These are phyloP conservation scores for Lagerstroemia speciosa DNA, from an alignment of 345 rosid genomes.

Conservation along the genomic window DNA sequence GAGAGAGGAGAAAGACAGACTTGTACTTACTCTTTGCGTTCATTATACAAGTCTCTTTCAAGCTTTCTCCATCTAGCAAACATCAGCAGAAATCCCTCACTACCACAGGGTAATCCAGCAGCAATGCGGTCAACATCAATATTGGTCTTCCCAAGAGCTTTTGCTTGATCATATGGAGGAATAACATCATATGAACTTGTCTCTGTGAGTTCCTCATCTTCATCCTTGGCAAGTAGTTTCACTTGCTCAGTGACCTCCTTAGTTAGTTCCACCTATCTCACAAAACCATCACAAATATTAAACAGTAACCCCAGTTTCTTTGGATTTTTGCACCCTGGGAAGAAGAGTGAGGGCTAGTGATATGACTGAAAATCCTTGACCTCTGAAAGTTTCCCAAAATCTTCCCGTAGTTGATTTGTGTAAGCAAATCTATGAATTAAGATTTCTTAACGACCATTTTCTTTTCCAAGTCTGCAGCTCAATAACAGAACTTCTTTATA, in stretches of 20 bases:
- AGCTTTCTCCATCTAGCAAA: constrained; percentile 99
- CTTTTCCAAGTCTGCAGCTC: no score
- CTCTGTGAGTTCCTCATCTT: constrained; percentile 74
- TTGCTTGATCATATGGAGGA: constrained; percentile 95
- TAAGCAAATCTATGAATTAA: not conserved
- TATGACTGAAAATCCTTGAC: not conserved
- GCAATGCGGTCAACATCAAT: constrained; percentile 94
- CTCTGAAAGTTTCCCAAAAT: not conserved
- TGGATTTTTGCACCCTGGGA: not conserved
- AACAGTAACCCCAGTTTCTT: not conserved
- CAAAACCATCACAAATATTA: constrained; percentile 10
- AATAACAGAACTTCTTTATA: not conserved
- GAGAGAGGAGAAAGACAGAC: not conserved
- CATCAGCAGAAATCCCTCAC: constrained; percentile 99
- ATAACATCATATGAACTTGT: constrained; percentile 45
- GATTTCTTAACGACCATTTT: no score
- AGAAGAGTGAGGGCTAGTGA: not conserved
- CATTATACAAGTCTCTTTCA: constrained; percentile 93
- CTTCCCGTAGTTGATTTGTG: not conserved
- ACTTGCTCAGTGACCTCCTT: constrained; percentile 96
- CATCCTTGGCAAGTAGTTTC: constrained; percentile 74
- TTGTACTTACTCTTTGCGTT: constrained; percentile 66
- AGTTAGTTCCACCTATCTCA: constrained; percentile 55
- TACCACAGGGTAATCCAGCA: constrained; percentile 98
- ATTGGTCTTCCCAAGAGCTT: constrained; percentile 95